Conservation (phyloP, 2,329 filamentous ascomycete species). For the Fusarium agapanthi region DNA sequence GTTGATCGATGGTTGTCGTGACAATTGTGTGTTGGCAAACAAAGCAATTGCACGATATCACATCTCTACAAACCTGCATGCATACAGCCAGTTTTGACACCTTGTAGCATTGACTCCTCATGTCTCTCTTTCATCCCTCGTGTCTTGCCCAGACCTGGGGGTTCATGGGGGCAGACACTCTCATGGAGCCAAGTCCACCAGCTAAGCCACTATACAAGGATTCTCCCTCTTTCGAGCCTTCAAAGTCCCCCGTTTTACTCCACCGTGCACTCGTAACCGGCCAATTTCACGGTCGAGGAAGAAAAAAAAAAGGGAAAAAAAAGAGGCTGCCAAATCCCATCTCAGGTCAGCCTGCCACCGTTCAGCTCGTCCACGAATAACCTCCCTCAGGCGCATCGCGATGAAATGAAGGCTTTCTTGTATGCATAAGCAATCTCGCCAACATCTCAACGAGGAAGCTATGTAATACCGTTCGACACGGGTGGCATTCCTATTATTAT, state of each 20-base stretch:
- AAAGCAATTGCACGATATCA: constrained; percentile 15
- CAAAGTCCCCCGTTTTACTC: constrained; percentile 26
- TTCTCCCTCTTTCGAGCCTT: constrained; percentile 34
- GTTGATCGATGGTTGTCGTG: constrained; percentile 34
- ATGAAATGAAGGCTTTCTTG: constrained; percentile 18
- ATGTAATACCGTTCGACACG: constrained; percentile 16
- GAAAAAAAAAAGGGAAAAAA: constrained; percentile 19
- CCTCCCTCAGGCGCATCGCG: constrained; percentile 3
- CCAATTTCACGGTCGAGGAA: constrained; percentile 36
- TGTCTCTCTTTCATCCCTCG: constrained; percentile 20
- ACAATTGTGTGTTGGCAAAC: constrained; percentile 29
- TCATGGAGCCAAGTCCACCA: constrained; percentile 17
- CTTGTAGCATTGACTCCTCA: not conserved
- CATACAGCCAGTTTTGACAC: not conserved
- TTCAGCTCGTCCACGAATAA: constrained; percentile 26
- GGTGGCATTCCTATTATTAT: constrained; percentile 32
- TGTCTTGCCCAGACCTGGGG: constrained; percentile 25
- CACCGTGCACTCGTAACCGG: constrained; percentile 21
- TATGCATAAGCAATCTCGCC: constrained; percentile 34
- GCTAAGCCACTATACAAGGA: constrained; percentile 39
- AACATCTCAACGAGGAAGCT: constrained; percentile 11
- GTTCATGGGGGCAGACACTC: constrained; percentile 10
- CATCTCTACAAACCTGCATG: constrained; percentile 11
- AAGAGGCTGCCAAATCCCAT: constrained; percentile 28
- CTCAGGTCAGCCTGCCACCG: constrained; percentile 17